Evolutionary conservation across 1,284 basidiomycete genomes (phyloP).

Genomic region (Leccinum fuscescens): DNA sequence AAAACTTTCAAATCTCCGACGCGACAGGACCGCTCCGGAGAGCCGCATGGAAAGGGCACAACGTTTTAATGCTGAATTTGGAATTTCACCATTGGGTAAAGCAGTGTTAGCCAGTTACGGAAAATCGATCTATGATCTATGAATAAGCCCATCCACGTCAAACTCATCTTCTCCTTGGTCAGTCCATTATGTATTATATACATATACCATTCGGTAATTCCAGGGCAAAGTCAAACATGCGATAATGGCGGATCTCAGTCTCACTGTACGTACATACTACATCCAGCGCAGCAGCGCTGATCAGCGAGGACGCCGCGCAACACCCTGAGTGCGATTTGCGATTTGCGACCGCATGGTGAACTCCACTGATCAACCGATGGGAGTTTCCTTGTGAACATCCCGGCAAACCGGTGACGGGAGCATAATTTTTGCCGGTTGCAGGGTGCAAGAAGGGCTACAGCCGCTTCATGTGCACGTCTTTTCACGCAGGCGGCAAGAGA

Average conservation of each 20-base stretch:
- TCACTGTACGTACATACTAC: not conserved
- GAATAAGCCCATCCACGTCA: not conserved
- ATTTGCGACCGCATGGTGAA: not conserved
- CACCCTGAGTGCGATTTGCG: not conserved
- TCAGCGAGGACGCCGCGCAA: not conserved
- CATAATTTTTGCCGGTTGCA: conserved; percentile 4
- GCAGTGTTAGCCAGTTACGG: not conserved
- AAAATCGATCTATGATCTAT: conserved; percentile 12
- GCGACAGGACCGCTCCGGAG: conserved; percentile 16
- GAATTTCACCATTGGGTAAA: conserved; percentile 31
- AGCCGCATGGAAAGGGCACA: conserved; percentile 13
- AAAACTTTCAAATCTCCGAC: conserved; percentile 30
- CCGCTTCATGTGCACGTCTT: not conserved
- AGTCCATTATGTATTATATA: not conserved
- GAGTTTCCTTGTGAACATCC: not conserved
- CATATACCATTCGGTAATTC: not conserved
- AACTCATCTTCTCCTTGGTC: not conserved
- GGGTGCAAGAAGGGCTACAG: not conserved
- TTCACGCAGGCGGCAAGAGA: not conserved
- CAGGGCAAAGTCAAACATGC: not conserved
- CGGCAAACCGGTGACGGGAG: not conserved
- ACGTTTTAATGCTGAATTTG: not conserved
- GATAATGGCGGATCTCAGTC: not conserved
- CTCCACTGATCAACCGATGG: conserved; percentile 1
- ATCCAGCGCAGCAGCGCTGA: not conserved